phyloP scores from a whole-genome alignment of 2,329 filamentous ascomycete species.

The Aureobasidium lini region DNA sequence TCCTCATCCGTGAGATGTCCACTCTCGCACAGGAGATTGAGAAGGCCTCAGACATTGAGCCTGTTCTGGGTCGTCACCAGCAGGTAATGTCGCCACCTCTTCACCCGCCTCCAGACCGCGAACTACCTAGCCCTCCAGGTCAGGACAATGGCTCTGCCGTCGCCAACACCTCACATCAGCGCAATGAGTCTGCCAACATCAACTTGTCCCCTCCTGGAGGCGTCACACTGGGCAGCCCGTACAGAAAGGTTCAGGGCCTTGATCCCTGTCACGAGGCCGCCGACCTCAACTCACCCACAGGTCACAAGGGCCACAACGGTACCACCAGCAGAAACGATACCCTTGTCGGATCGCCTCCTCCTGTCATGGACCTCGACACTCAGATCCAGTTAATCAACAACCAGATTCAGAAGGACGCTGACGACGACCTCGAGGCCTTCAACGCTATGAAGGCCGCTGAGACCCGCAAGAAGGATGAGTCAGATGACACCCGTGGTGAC shows the following conservation, averaged over 20 bases:
- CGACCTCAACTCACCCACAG: not conserved
- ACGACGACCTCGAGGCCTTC: too few relatives aligned
- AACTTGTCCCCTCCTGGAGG: not conserved
- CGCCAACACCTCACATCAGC: not conserved
- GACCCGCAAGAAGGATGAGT: slow-evolving; percentile 13
- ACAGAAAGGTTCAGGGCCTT: not conserved
- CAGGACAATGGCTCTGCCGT: not conserved
- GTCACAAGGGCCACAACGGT: not conserved
- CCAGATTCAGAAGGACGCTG: not conserved
- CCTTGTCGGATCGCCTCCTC: slow-evolving; percentile 7
- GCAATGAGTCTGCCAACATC: not conserved
- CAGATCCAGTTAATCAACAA: slow-evolving; percentile 15
- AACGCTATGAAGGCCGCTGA: too few relatives aligned
- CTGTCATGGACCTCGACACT: slow-evolving; percentile 11
- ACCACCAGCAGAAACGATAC: not conserved
- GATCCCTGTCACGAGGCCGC: not conserved
- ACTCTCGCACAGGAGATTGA: slow-evolving; percentile 79
- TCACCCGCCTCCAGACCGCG: slow-evolving; percentile 1
- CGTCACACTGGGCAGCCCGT: not conserved
- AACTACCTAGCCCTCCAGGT: not conserved
- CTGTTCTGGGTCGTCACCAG: not conserved
- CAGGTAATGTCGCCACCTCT: not conserved
- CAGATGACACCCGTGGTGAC: not conserved
- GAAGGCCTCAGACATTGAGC: not conserved
- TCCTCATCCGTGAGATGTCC: slow-evolving; percentile 76